Conservation (phyloP, 164 flowering plant species). For the Taxillus chinensis region DNA sequence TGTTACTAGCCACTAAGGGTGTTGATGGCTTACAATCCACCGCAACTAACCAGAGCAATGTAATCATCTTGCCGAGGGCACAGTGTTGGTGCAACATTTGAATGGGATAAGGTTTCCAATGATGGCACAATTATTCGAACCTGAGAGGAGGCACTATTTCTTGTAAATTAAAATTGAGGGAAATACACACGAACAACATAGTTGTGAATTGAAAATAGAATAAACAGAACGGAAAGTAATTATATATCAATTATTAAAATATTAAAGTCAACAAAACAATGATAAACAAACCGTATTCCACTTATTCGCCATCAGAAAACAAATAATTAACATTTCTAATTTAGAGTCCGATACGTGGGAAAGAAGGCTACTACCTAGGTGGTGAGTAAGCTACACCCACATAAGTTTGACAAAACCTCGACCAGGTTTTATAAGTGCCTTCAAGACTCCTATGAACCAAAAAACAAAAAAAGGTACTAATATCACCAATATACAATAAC, state of each 20-base stretch:
- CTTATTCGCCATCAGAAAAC: not conserved
- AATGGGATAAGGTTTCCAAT: not conserved
- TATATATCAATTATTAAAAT: not conserved
- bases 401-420: too few relatives aligned
- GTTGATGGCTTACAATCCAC: conserved; percentile 17
- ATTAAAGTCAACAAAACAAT: not conserved
- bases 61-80: conserved; percentile 36
- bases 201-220: not conserved
- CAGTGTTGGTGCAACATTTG: not conserved
- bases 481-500: too few relatives aligned
- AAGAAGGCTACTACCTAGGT: too few relatives aligned
- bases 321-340: too few relatives aligned
- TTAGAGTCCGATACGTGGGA: too few relatives aligned
- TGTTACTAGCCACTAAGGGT: conserved; percentile 12
- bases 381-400: too few relatives aligned
- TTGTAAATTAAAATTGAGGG: conserved; percentile 22
- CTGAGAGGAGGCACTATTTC: conserved; percentile 23
- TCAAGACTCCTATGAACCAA: too few relatives aligned
- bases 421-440: too few relatives aligned
- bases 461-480: too few relatives aligned
- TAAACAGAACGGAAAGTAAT: not conserved
- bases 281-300: not conserved
- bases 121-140: conserved; percentile 19
- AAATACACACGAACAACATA: conserved; percentile 4
- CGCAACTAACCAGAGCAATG: conserved; percentile 7